Evolutionary conservation across 352 stramenopile genomes (phyloP), one percentile per base, ranked within the genome.

Genomic region (Pythium plurisporium): DNA sequence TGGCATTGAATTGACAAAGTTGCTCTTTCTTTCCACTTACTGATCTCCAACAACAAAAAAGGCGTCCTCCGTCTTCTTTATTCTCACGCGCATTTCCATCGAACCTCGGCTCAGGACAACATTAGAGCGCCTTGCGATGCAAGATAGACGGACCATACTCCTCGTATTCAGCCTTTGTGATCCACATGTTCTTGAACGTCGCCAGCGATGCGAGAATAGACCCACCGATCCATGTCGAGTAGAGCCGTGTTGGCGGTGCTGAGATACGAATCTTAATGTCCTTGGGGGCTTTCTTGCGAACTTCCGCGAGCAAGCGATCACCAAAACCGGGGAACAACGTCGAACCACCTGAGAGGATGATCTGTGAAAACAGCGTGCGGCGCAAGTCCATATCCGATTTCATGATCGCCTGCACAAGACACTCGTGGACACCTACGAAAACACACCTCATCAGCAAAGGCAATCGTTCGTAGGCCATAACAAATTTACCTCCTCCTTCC

Each of bases 141-240:
- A 99, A 78, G 72, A 99, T 98, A n/a, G 84, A 89, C 51, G 93
- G 74, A 22, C 97, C 97, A 68, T 96, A 96, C 76, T 99, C 97
- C 45, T 99, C 97, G 70, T 99, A 99, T 76, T 99, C 97, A 46
- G 80, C 86, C 76, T 98, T 99, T 43, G 94, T 98, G 70, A 99
- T 98, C 95, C 96, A 99, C 95, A 99, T 99, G 62, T 98, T 96
- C 75, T 98, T 96, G 80, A 99, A 99, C 22, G 91, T 98, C 44
- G 94, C 95, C 23, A 99, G 82, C 55, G 91, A 98, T 26, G 88
- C 95, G 31, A 99, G 75, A 72, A 99, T 99, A 62, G 95, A 99
- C 22, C 96, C 97, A 42, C 97, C 97, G 55, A 99, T 88, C 97
- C 97, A 99, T 25, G 95, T 97, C 15, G 94, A 98, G 67, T 98